These are phyloP conservation scores for Paecilomyces niveus DNA, from an alignment of 2,329 filamentous ascomycete genomes.

Conservation along the genomic window DNA sequence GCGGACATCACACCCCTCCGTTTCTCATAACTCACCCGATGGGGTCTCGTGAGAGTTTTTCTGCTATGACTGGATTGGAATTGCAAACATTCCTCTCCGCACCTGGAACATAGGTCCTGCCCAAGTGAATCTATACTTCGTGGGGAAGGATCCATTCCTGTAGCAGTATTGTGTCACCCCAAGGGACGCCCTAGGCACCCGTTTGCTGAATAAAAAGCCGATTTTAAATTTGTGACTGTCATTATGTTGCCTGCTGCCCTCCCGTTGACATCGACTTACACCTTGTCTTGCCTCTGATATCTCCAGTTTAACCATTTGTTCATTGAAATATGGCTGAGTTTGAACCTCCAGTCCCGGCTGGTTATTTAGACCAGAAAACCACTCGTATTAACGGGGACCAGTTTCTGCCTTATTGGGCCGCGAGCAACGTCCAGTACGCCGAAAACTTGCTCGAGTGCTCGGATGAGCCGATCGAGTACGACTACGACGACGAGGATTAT, in stretches of 20 bases:
- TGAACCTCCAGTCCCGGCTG: slow-evolving; percentile 15
- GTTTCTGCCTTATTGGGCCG: slow-evolving; percentile 33
- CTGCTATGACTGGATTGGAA: neutral
- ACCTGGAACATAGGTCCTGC: neutral
- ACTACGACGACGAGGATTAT: slow-evolving; percentile 35
- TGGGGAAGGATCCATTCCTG: neutral
- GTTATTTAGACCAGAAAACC: neutral
- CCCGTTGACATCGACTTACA: neutral
- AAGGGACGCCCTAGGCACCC: neutral
- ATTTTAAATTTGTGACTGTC: neutral
- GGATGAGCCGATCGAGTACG: slow-evolving; percentile 36
- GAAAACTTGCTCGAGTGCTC: slow-evolving; percentile 33
- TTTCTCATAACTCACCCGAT: neutral
- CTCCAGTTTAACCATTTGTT: neutral
- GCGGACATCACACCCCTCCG: neutral
- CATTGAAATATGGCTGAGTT: slow-evolving; percentile 16
- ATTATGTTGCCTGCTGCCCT: neutral
- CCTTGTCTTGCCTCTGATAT: neutral
- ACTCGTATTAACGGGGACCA: slow-evolving; percentile 11
- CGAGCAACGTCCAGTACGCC: slow-evolving; percentile 29
- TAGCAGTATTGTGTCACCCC: neutral
- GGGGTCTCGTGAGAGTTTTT: neutral
- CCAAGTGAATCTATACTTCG: neutral
- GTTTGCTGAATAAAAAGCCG: neutral
- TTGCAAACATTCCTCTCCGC: neutral